phyloP scores from a whole-genome alignment of 176 grass and related monocot species.

The Alopecurus myosuroides region DNA sequence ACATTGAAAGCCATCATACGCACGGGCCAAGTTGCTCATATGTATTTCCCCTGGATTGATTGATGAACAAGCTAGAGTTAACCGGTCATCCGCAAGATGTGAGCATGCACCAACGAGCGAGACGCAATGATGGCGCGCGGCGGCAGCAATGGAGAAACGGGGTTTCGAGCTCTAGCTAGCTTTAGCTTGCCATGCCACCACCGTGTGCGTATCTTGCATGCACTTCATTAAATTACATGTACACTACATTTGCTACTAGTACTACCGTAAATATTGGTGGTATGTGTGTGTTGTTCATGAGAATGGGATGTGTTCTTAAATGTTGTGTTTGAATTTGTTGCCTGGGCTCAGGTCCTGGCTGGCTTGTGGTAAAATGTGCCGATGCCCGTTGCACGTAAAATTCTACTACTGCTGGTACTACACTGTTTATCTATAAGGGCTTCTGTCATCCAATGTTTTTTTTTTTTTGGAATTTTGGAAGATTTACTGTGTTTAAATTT shows the following conservation, averaged over 20 bases:
- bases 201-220: neutral
- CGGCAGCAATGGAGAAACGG: neutral
- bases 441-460: no score
- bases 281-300: neutral
- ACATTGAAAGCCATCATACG: neutral
- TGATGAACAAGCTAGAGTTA: neutral
- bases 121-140: neutral
- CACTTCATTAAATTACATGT: neutral
- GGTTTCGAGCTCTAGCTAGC: neutral
- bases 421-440: no score
- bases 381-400: neutral
- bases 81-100: slow-evolving; percentile 8
- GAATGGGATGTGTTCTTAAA: neutral
- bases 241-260: neutral
- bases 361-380: neutral
- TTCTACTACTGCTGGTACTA: no score
- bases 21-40: neutral
- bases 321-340: neutral
- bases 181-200: no score
- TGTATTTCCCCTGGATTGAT: neutral
- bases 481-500: no score
- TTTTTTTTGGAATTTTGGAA: no score
- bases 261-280: neutral
- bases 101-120: neutral
- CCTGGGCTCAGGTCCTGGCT: neutral